Percentiles rank a stretch among this genome's conserved stretches.
phyloP scores from a whole-genome alignment of 2,329 filamentous ascomycete species.

The Monilinia aucupariae region DNA sequence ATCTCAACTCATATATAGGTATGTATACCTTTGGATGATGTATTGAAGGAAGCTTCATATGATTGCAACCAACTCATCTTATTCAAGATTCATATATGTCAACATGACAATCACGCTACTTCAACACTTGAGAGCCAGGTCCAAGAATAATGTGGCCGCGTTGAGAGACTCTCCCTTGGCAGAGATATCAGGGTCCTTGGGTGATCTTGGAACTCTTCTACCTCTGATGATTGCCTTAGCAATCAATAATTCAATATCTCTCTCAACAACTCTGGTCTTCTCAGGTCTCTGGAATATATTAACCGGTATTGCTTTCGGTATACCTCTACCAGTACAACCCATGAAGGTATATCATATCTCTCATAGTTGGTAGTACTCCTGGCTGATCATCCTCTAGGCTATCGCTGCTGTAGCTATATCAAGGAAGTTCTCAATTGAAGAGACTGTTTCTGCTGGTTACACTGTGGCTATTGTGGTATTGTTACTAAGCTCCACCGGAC shows the following conservation, averaged over 20 bases:
- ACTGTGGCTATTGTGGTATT: constrained; percentile 71
- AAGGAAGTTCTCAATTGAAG: constrained; percentile 56
- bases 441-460: constrained; percentile 78
- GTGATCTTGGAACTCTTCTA: constrained; percentile 83
- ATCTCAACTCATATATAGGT: not conserved
- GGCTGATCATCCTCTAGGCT: constrained; percentile 51
- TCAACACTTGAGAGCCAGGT: constrained; percentile 10
- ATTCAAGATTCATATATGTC: not conserved
- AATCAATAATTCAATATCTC: constrained; percentile 68
- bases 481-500: constrained; percentile 70
- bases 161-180: constrained; percentile 53
- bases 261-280: constrained; percentile 80
- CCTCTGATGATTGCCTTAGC: constrained; percentile 85
- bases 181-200: constrained; percentile 83
- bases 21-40: not conserved
- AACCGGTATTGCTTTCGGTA: constrained; percentile 77
- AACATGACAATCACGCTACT: constrained; percentile 4
- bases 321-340: constrained; percentile 89
- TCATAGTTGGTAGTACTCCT: constrained; percentile 7
- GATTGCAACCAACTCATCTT: not conserved
- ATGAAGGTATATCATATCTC: constrained; percentile 50
- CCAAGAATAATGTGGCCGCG: constrained; percentile 49
- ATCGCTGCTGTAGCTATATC: constrained; percentile 87
- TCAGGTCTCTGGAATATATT: constrained; percentile 81
- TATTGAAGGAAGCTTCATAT: not conserved